Percentiles rank a stretch among this genome's conserved stretches.
Conservation (phyloP, 495 filamentous ascomycete species). For the Penicillium canescens region DNA sequence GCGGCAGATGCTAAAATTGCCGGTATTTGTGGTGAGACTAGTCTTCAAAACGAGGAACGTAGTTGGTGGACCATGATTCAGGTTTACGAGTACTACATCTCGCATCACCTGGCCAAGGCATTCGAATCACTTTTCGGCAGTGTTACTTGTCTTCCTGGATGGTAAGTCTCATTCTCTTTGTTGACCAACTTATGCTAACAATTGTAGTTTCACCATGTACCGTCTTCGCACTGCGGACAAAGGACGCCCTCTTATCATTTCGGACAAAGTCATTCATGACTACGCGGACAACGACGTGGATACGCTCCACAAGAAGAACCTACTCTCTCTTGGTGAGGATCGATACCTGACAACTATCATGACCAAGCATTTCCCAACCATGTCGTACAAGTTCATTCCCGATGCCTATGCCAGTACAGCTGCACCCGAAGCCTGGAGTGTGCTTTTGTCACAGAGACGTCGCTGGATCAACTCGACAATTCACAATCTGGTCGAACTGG, state of each 20-base stretch:
- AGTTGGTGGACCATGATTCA: conserved; percentile 99
- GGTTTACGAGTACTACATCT: conserved; percentile 98
- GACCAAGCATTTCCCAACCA: conserved; percentile 93
- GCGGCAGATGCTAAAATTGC: conserved; percentile 94
- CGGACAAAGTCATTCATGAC: conserved; percentile 80
- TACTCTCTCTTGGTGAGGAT: conserved; percentile 93
- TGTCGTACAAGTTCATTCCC: conserved; percentile 95
- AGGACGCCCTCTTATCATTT: conserved; percentile 89
- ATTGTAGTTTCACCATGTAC: conserved; percentile 93
- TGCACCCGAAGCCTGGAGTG: conserved; percentile 89
- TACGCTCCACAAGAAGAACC: conserved; percentile 98
- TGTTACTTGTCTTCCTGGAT: conserved; percentile 97
- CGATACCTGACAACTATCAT: conserved; percentile 96
- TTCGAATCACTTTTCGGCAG: conserved; percentile 95
- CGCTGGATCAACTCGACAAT: conserved; percentile 99
- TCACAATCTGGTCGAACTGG: conserved; percentile 89
- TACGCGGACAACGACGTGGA: conserved; percentile 88
- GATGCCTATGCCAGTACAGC: conserved; percentile 91
- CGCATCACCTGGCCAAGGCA: conserved; percentile 89
- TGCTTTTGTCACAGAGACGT: conserved; percentile 90
- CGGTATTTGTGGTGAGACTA: conserved; percentile 97
- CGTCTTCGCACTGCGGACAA: conserved; percentile 89
- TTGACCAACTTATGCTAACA: conserved; percentile 29
- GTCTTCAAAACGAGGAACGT: conserved; percentile 88
- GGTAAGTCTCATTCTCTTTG: conserved; percentile 57